A percentile compares a stretch with the other conserved stretches of the same genome.
These are phyloP conservation scores for Blastomyces gilchristii DNA, from an alignment of 2,329 filamentous ascomycete species.

Conservation along the genomic window DNA sequence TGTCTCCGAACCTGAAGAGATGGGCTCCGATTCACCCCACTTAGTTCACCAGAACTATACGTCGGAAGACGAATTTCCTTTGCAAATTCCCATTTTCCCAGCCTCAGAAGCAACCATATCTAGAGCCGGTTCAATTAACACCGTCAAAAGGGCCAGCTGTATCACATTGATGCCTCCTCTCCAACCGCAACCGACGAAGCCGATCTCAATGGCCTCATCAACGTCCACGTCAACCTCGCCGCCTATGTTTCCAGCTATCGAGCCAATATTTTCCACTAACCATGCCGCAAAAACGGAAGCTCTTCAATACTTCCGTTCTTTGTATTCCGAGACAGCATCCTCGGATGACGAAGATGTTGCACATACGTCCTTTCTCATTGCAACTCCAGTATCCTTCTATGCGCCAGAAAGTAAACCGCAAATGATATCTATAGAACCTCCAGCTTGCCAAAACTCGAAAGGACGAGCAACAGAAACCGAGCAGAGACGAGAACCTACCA, in stretches of 20 bases:
- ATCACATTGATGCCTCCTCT: slow-evolving; percentile 3
- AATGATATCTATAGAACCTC: slow-evolving; percentile 14
- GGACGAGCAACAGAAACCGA: slow-evolving; percentile 8
- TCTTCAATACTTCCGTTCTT: slow-evolving; percentile 8
- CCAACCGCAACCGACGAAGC: neutral
- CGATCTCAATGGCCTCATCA: neutral
- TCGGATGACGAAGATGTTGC: slow-evolving; percentile 14
- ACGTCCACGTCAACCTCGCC: neutral
- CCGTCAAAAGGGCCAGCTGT: neutral
- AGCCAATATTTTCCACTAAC: neutral
- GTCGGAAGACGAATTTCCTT: neutral
- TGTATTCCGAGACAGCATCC: slow-evolving; percentile 13
- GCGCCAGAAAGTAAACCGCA: slow-evolving; percentile 14
- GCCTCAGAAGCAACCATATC: neutral
- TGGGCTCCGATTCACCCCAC: neutral
- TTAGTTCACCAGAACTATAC: neutral
- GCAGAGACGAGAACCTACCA: slow-evolving; percentile 8
- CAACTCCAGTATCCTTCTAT: slow-evolving; percentile 15
- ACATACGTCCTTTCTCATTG: slow-evolving; percentile 13
- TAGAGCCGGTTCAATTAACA: slow-evolving; percentile 1
- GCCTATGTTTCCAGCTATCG: neutral
- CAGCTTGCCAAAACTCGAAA: slow-evolving; percentile 4
- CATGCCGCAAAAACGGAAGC: neutral
- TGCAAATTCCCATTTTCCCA: neutral
- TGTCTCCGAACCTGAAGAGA: slow-evolving; percentile 4